Evolutionary conservation across 352 stramenopile genomes (phyloP).

Genomic region (Globisporangium echinulatum): DNA sequence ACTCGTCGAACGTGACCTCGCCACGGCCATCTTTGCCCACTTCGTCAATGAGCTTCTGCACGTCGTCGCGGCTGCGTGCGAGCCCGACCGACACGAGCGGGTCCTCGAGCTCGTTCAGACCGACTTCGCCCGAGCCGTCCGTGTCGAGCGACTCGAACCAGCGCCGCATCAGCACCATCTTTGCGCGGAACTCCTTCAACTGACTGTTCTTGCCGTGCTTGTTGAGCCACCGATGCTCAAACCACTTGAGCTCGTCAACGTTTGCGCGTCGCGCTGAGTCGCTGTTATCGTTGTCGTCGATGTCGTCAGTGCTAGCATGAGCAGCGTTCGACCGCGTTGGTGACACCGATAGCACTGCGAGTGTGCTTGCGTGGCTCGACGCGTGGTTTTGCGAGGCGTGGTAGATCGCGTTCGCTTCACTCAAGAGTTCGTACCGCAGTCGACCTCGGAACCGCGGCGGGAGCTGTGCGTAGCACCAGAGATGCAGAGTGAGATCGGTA

Average conservation of each 20-base stretch:
- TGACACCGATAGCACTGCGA: neutral
- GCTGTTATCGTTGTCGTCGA: conserved; percentile 1
- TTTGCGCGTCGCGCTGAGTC: conserved; percentile 24
- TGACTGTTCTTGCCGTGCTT: conserved; percentile 68
- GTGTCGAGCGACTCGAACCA: conserved; percentile 89
- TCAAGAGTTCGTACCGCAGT: conserved; percentile 27
- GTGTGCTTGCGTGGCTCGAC: neutral
- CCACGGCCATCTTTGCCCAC: conserved; percentile 61
- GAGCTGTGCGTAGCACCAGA: conserved; percentile 17
- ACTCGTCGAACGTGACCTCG: conserved; percentile 70
- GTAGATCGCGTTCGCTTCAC: conserved; percentile 2
- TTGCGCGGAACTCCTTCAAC: conserved; percentile 59
- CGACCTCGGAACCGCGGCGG: conserved; percentile 29
- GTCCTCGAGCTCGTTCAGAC: conserved; percentile 78
- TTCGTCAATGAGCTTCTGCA: conserved; percentile 62
- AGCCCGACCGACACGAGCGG: conserved; percentile 86
- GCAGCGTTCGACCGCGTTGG: neutral
- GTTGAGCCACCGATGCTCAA: conserved; percentile 69
- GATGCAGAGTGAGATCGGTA: neutral
- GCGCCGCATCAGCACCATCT: conserved; percentile 57
- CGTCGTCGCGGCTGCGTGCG: conserved; percentile 61
- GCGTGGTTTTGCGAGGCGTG: neutral
- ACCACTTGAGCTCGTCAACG: conserved; percentile 64
- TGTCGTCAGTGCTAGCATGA: conserved; percentile 1
- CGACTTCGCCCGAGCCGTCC: conserved; percentile 74